Evolutionary conservation across 768 basidiomycete species (phyloP), one percentile per base, ranked within the genome.

Genomic region (Naematelia aurantialba): DNA sequence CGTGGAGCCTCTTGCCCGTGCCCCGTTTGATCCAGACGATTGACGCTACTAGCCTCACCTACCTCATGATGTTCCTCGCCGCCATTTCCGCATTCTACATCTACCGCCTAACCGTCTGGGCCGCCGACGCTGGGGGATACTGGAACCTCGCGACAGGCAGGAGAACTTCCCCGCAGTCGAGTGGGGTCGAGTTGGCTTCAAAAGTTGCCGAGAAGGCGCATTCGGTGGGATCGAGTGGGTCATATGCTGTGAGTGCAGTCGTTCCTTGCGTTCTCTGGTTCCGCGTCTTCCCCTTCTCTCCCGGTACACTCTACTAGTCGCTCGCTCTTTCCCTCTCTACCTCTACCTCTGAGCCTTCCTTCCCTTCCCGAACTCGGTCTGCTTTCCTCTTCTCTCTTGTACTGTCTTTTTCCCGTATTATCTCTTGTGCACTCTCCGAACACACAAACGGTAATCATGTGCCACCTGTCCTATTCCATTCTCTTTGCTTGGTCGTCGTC

Each of bases 21-120:
- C n/a, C n/a, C n/a, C n/a, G n/a, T n/a, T n/a, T n/a, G n/a, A n/a
- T n/a, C n/a, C n/a, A n/a, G n/a, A n/a, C n/a, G 34, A 39, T 8
- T 39, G 34, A 39, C 17, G 17, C 34, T 39, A 39, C 34, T 21
- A 76, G 75, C 70, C 54, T 76, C 31, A 61, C 57, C n/a, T 74
- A 76, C 68, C 66, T 76, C 46, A 51, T 69, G 21, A 58, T 75
- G n/a, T 53, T 61, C 19, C 62, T 76, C 26, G 26, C 65, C 42
- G 64, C 66, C 17, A 17, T 76, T 11, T 49, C 58, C 39, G 67
- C 61, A 17, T 74, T 76, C 65, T 76, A 76, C 64, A 63, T 58
- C 30, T 76, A 72, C 72, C 51, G 75, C 25, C 64, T 73, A 60
- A 75, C 74, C 22, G 63, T 73, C 34, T 76, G 72, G 73, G 75